phyloP scores from a whole-genome alignment of 2,329 filamentous ascomycete genomes.

The Ascochyta koolunga region DNA sequence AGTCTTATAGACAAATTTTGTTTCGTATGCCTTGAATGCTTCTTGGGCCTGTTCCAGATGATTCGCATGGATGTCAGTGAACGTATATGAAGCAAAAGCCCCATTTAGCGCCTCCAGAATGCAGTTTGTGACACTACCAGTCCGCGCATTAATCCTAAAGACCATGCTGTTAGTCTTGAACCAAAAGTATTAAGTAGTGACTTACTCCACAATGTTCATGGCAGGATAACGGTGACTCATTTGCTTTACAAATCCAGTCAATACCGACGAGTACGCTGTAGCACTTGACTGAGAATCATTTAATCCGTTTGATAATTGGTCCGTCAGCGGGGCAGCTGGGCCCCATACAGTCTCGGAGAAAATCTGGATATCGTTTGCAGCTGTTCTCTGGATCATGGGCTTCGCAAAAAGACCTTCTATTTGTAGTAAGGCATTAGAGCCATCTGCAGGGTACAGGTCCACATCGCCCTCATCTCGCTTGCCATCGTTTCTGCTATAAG shows the following conservation, averaged over 20 bases:
- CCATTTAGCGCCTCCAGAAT: conserved; percentile 10
- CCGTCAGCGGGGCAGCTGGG: neutral
- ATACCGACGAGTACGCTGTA: neutral
- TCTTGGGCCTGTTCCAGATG: neutral
- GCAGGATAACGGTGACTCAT: conserved; percentile 1
- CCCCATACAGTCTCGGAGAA: conserved; percentile 21
- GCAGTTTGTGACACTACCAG: conserved; percentile 4
- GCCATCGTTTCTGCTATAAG: neutral
- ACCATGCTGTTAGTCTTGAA: neutral
- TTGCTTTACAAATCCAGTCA: neutral
- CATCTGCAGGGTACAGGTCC: neutral
- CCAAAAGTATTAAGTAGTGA: neutral
- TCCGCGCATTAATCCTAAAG: conserved; percentile 13
- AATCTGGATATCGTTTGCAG: conserved; percentile 5
- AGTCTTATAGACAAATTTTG: conserved; percentile 14
- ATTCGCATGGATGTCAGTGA: conserved; percentile 19
- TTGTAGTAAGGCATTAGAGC: neutral
- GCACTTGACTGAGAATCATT: neutral
- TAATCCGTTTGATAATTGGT: too few relatives aligned
- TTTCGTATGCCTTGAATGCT: neutral
- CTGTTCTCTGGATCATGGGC: conserved; percentile 1
- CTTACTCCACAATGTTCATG: conserved; percentile 5
- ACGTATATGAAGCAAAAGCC: conserved; percentile 19
- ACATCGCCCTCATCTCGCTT: neutral
- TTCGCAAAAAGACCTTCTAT: conserved; percentile 13